Conservation (phyloP, 805 yeast genomes). For the Candida incommunis region DNA sequence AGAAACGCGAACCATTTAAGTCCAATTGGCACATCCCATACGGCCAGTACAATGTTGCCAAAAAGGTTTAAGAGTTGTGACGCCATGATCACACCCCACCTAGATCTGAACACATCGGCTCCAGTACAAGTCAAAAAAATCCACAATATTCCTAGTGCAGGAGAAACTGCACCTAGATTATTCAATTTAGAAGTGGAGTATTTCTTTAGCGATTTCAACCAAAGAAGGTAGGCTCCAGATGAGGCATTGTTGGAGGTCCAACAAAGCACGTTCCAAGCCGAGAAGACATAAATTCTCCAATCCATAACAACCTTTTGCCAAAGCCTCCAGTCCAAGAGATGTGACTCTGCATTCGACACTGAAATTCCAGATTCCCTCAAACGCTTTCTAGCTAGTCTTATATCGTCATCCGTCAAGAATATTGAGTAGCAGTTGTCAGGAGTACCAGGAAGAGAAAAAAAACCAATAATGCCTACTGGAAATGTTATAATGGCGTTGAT, state of each 20-base stretch:
- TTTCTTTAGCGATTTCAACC: slow-evolving; percentile 37
- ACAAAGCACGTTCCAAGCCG: slow-evolving; percentile 38
- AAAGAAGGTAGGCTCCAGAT: slow-evolving; percentile 43
- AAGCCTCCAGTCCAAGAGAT: slow-evolving; percentile 19
- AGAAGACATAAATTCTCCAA: slow-evolving; percentile 29
- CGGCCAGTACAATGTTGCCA: slow-evolving; percentile 39
- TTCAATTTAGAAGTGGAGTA: slow-evolving; percentile 32
- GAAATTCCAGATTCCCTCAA: slow-evolving; percentile 16
- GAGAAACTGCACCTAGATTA: slow-evolving; percentile 38
- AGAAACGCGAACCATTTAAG: slow-evolving; percentile 52
- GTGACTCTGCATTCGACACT: slow-evolving; percentile 17
- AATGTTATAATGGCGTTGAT: slow-evolving; percentile 30
- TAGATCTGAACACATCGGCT: slow-evolving; percentile 36
- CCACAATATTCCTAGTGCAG: slow-evolving; percentile 41
- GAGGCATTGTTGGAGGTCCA: slow-evolving; percentile 38
- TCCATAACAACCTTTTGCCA: neutral
- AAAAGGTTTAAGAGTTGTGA: slow-evolving; percentile 39
- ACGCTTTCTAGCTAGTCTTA: slow-evolving; percentile 33
- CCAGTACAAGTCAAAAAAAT: slow-evolving; percentile 12
- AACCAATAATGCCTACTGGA: slow-evolving; percentile 20
- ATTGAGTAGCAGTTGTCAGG: slow-evolving; percentile 11
- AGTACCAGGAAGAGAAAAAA: slow-evolving; percentile 20
- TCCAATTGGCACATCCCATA: slow-evolving; percentile 38
- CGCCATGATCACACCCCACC: slow-evolving; percentile 39
- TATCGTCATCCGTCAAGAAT: slow-evolving; percentile 25